Evolutionary conservation across 106 monocot species (phyloP), one percentile per base, ranked within the genome.

Genomic region (Vanilla planifolia): DNA sequence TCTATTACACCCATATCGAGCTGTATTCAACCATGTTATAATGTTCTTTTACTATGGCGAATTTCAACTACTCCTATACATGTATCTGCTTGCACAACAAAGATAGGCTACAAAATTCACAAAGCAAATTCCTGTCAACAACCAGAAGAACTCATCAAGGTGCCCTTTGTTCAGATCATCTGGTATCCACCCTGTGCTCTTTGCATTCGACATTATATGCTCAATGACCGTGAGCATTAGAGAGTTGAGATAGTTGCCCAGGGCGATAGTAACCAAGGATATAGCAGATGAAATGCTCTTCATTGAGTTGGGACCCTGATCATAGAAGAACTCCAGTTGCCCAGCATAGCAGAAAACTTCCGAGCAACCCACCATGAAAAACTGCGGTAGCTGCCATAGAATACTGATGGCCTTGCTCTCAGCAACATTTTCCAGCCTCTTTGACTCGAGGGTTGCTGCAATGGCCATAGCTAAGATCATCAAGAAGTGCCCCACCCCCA

Each of bases 271-370:
- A 21, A 85, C 63, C 67, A 85, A 40, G 3, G 69, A 69, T 6
- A 85, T 21, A 5, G 77, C 60, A 0, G 81, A 77, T 25, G 68
- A 73, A 14, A 72, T 36, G 71, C 73, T 81, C 53, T 55, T 86
- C 85, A 86, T 80, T 3, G 42, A 40, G 33, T 72, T 67, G 0
- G 85, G 85, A 0, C 65, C 64, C 39, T 85, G 70, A 4, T 70
- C 77, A n/a, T 80, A 72, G 70, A 86, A 86, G 58, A 86, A 86
- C 71, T 81, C 77, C 0, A 81, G 59, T 37, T 77, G 85, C 3
- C 70, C 74, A 10, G 81, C 63, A 8, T 67, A 71, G 25, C 19
- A 60, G 27, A 86, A 77, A 1, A 68, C 68, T 20, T 86, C 85
- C 0, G 77, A 48, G 6, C 58, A 66, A 2, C 60, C 77, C 3